Conservation (phyloP, 2,329 filamentous ascomycete genomes). For the Diaporthe humulicola region DNA sequence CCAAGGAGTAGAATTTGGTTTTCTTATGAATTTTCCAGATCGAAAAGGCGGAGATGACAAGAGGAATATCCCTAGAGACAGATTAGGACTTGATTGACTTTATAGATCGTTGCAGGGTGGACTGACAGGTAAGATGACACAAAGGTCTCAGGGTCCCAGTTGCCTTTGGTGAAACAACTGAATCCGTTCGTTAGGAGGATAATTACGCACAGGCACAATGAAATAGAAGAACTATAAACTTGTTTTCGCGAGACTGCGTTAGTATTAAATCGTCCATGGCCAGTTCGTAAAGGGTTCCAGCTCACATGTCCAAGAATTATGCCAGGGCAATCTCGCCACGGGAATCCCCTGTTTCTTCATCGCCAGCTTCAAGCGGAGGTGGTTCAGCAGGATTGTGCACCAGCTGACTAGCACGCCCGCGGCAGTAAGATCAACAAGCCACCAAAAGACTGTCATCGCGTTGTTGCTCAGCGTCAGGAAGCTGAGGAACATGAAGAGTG, state of each 20-base stretch:
- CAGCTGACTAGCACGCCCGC: slow-evolving; percentile 75
- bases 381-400: slow-evolving; percentile 71
- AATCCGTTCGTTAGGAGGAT: slow-evolving; percentile 81
- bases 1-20: slow-evolving; percentile 66
- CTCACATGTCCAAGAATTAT: slow-evolving; percentile 73
- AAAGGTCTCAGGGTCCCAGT: slow-evolving; percentile 69
- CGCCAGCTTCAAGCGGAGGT: slow-evolving; percentile 68
- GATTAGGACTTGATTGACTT: background rate
- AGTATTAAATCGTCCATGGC: slow-evolving; percentile 10
- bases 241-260: background rate
- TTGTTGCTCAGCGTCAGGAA: slow-evolving; percentile 70
- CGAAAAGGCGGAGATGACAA: slow-evolving; percentile 68
- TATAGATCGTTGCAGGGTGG: background rate
- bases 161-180: slow-evolving; percentile 69
- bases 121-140: slow-evolving; percentile 74
- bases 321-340: slow-evolving; percentile 66
- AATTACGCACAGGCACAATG: slow-evolving; percentile 71
- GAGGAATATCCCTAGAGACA: slow-evolving; percentile 66
- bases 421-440: slow-evolving; percentile 73
- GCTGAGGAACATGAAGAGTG: slow-evolving; percentile 67
- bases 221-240: slow-evolving; percentile 73
- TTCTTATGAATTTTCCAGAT: slow-evolving; percentile 77
- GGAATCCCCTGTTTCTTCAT: slow-evolving; percentile 69
- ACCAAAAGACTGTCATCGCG: slow-evolving; percentile 75
- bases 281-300: slow-evolving; percentile 31